A percentile compares a stretch with the other conserved stretches of the same genome.
These are phyloP conservation scores for Trypanosomatidae sp. DNA, from an alignment of 208 protist species.

Conservation along the genomic window DNA sequence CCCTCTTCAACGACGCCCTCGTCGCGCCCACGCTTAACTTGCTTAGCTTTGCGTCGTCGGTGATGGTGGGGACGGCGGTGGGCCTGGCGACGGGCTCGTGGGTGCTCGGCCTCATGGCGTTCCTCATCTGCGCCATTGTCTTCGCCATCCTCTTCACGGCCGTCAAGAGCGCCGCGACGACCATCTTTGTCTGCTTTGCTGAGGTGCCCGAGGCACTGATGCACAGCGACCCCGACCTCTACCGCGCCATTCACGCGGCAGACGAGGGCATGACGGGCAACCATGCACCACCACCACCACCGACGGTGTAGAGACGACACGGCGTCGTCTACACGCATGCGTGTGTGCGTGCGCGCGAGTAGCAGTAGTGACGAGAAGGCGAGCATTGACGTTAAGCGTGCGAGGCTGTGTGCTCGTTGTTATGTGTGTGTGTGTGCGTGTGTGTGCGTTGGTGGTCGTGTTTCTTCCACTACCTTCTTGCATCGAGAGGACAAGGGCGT, in stretches of 20 bases:
- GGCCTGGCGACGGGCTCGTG: constrained; percentile 15
- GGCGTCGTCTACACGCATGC: too few relatives aligned
- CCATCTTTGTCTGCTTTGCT: constrained; percentile 85
- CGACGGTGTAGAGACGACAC: too few relatives aligned
- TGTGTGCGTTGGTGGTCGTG: too few relatives aligned
- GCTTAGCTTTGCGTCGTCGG: constrained; percentile 25
- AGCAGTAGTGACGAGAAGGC: too few relatives aligned
- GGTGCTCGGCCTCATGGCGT: constrained; percentile 25
- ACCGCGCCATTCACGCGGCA: constrained; percentile 29
- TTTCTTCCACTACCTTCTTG: too few relatives aligned
- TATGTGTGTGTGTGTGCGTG: too few relatives aligned
- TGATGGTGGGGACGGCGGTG: constrained; percentile 33
- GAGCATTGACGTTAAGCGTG: too few relatives aligned
- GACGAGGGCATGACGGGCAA: constrained; percentile 51
- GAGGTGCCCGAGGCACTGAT: constrained; percentile 68
- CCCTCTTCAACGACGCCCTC: constrained; percentile 84
- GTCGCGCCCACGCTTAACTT: constrained; percentile 48
- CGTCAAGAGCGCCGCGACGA: constrained; percentile 60
- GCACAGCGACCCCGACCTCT: constrained; percentile 47
- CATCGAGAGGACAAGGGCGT: too few relatives aligned
- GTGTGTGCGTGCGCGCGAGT: too few relatives aligned
- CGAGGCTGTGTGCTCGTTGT: too few relatives aligned
- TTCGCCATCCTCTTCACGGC: constrained; percentile 45
- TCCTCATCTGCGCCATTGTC: constrained; percentile 34
- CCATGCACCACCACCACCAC: constrained; percentile 16